Evolutionary conservation across 2,329 filamentous ascomycete species (phyloP), one percentile per base, ranked within the genome.

Genomic region (Xylaria sp.): DNA sequence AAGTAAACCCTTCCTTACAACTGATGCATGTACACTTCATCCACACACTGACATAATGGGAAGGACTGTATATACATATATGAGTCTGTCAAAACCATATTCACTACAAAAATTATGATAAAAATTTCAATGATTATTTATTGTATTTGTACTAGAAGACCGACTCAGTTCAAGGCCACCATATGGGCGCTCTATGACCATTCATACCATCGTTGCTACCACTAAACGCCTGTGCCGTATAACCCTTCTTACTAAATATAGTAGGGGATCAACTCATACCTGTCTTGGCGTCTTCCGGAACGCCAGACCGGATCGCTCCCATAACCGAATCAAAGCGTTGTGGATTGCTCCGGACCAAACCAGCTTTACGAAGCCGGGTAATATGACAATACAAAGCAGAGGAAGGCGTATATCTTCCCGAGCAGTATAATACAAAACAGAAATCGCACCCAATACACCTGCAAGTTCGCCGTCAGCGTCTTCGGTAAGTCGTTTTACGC

Each of bases 401-500:
- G 48, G 54, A 54, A 60, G 49, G 29, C 19, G 33, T 44, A 17
- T 44, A 60, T 31, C 63, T 31, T 58, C 64, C 57, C 52, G 48
- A 60, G 58, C 38, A 47, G 19, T 66, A 66, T 64, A 64, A 57
- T 64, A 66, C 64, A 66, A 60, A 51, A 58, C 43, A 53, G 41
- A 44, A 58, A 60, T n/a, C 29, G 43, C 31, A 10, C 9, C 15
- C 46, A 38, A 21, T 35, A 44, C 23, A 37, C 35, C 23, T n/a
- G 23, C n/a, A 11, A 47, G 15, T 23, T 47, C 21, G 10, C 49
- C 54, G 60, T 63, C 56, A 64, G 17, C 71, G 71, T 49, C 70
- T 66, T 54, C 68, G 63, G 44, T 68, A 68, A 38, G 70, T 64
- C 27, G 68, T 58, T 63, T 71, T 73, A 23, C 70, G 70, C 52